Evolutionary conservation across 495 filamentous ascomycete species (phyloP), one percentile per base, ranked within the genome.

Genomic region (Aspergillus homomorphus): DNA sequence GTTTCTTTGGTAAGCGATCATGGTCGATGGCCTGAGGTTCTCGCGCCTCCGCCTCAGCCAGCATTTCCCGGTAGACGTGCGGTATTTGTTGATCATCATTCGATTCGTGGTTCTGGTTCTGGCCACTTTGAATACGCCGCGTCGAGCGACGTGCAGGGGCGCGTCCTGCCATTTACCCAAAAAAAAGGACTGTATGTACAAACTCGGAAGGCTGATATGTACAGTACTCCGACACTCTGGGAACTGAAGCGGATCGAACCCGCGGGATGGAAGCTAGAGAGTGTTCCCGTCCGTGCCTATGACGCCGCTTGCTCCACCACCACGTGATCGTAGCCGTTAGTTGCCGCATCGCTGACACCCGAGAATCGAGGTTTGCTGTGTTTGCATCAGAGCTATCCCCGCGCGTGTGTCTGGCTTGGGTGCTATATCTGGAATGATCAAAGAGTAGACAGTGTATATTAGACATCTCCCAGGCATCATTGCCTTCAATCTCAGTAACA

Each of bases 1-100:
- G 74, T 63, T 72, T 73, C 55, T 84, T 83, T n/a, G 70, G 56
- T 8, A 73, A 68, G 30, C 73, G 62, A 45, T 73, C 74, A 23
- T 66, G 56, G 8, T 66, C 64, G 33, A 68, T 65, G n/a, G 62
- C 62, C 9, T 59, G 67, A 43, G 68, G 57, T 50, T 75, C 70
- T 58, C 75, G 67, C 49, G 76, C 74, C 50, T 82, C 76, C 24
- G 82, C 85, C 65, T 90, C 86, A 19, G 74, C 77, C 19, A 91
- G 75, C 86, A 91, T 84, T 57, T 90, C 83, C 45, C 69, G 78
- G 59, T 89, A 90, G 0, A 87, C 77, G 45, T 84, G 76, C 1
- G 82, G 79, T 26, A 85, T 72, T 18, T 65, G 64, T 51, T 69
- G 57, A 38, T 67, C 51, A 16, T 57, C 33, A 38, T 5, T 38